Conservation (phyloP, 495 filamentous ascomycete genomes). For the Recurvomyces mirabilis region DNA sequence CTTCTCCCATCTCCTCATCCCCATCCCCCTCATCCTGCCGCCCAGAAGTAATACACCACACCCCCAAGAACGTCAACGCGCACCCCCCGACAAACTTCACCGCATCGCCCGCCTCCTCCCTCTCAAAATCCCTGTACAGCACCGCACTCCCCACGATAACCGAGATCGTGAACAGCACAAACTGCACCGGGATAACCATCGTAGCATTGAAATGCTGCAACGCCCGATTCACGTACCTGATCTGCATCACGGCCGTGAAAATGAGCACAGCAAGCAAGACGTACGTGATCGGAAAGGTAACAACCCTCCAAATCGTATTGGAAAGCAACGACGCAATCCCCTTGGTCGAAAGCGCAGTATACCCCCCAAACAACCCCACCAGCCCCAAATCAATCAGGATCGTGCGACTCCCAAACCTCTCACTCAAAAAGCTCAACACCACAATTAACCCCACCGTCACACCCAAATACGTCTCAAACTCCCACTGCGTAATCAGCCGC, state of each 20-base stretch:
- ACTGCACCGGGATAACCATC: slow-evolving; percentile 93
- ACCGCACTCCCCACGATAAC: slow-evolving; percentile 91
- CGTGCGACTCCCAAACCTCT: slow-evolving; percentile 65
- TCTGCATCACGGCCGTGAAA: slow-evolving; percentile 81
- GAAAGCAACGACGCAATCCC: slow-evolving; percentile 91
- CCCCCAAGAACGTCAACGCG: slow-evolving; percentile 79
- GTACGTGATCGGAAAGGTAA: slow-evolving; percentile 88
- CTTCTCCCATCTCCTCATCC: slow-evolving; percentile 42
- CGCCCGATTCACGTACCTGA: slow-evolving; percentile 90
- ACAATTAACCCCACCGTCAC: slow-evolving; percentile 62
- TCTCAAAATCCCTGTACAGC: slow-evolving; percentile 87
- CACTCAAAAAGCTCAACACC: slow-evolving; percentile 68
- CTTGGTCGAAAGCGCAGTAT: slow-evolving; percentile 91
- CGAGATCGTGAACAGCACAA: slow-evolving; percentile 88
- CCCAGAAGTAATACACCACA: slow-evolving; percentile 81
- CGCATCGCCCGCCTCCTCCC: slow-evolving; percentile 54
- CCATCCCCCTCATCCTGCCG: slow-evolving; percentile 42
- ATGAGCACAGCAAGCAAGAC: slow-evolving; percentile 65
- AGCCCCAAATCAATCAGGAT: slow-evolving; percentile 89
- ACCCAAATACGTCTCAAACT: slow-evolving; percentile 82
- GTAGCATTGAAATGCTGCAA: slow-evolving; percentile 92
- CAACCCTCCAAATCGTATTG: slow-evolving; percentile 70
- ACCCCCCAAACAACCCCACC: slow-evolving; percentile 90
- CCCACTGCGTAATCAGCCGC: slow-evolving; percentile 75
- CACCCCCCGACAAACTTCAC: slow-evolving; percentile 83